phyloP scores from a whole-genome alignment of 202 grass and related monocot species.

The Alloteropsis angusta region DNA sequence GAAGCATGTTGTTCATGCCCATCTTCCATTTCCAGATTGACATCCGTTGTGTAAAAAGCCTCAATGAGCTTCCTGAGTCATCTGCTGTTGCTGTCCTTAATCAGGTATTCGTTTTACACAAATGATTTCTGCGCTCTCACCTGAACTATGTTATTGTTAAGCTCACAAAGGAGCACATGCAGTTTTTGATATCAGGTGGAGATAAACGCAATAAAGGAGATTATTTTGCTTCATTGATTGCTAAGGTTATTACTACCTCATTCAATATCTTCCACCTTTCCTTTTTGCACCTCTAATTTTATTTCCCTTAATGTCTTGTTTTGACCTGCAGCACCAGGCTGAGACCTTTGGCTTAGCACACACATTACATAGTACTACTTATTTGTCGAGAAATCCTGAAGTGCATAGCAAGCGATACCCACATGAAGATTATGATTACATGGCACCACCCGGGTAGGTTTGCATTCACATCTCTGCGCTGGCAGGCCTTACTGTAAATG shows the following conservation, averaged over 20 bases:
- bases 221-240: constrained; percentile 71
- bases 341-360: constrained; percentile 37
- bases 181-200: constrained; percentile 74
- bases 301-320: neutral
- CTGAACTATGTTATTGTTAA: constrained; percentile 2
- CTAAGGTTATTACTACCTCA: constrained; percentile 45
- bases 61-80: constrained; percentile 55
- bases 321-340: constrained; percentile 48
- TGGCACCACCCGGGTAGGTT: constrained; percentile 25
- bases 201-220: constrained; percentile 71
- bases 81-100: constrained; percentile 74
- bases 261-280: neutral
- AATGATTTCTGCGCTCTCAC: constrained; percentile 10
- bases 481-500: neutral
- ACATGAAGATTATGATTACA: constrained; percentile 36
- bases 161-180: neutral
- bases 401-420: constrained; percentile 8
- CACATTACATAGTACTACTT: constrained; percentile 22
- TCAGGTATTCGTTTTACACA: constrained; percentile 40
- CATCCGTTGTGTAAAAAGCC: constrained; percentile 47
- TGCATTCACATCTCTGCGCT: neutral
- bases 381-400: constrained; percentile 38
- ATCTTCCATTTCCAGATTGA: constrained; percentile 51
- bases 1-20: neutral
- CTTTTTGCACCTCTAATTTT: neutral